Conservation (phyloP, 2,329 filamentous ascomycete species). For the Penicillium frequentans region DNA sequence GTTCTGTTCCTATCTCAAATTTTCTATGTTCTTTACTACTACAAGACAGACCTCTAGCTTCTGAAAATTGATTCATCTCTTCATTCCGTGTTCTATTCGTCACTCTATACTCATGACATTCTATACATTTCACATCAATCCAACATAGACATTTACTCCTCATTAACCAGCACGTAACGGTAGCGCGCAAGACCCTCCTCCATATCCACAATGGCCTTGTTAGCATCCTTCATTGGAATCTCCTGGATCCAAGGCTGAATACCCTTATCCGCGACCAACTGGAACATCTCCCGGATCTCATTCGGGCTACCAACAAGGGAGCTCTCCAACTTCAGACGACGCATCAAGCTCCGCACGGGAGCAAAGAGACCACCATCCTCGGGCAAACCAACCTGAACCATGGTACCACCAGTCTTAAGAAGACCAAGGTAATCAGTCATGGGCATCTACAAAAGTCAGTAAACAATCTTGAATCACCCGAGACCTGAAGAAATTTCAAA, state of each 20-base stretch:
- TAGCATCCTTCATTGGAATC: constrained; percentile 45
- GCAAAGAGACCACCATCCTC: constrained; percentile 58
- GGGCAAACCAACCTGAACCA: constrained; percentile 67
- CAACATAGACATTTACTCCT: constrained; percentile 9
- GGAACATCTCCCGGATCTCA: constrained; percentile 47
- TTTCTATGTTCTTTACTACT: too few species aligned
- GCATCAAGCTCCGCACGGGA: constrained; percentile 57
- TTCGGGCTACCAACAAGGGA: constrained; percentile 41
- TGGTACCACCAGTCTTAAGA: constrained; percentile 57
- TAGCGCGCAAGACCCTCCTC: constrained; percentile 47
- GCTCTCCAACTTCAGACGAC: constrained; percentile 55
- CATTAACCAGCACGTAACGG: constrained; percentile 47
- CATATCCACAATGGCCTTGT: constrained; percentile 47
- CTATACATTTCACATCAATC: constrained; percentile 60
- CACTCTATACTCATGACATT: constrained; percentile 15
- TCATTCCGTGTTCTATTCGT: not conserved
- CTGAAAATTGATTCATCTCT: not conserved
- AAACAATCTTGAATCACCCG: not conserved
- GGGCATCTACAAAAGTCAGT: constrained; percentile 54
- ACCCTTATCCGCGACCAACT: constrained; percentile 41
- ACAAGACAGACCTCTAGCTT: not conserved
- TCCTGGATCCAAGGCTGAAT: constrained; percentile 45
- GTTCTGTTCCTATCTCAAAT: too few species aligned
- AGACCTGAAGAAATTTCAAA: not conserved
- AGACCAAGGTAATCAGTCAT: constrained; percentile 62